phyloP scores from a whole-genome alignment of 2,329 filamentous ascomycete genomes.

The Cercospora berteroae region DNA sequence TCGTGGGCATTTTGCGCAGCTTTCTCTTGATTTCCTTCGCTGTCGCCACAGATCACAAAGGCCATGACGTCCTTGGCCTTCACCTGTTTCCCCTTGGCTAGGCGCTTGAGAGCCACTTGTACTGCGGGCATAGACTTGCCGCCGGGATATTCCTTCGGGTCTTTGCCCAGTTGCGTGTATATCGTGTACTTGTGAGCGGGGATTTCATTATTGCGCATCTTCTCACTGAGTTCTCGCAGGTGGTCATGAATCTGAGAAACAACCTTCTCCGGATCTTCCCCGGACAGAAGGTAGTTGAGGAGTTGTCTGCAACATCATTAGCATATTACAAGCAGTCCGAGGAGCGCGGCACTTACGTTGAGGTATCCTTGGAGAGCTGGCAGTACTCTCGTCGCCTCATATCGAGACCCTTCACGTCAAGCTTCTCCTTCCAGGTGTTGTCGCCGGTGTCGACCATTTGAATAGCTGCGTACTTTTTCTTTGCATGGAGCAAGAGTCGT shows the following conservation, averaged over 20 bases:
- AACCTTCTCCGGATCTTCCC: constrained; percentile 84
- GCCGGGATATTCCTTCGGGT: constrained; percentile 90
- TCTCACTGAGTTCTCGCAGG: constrained; percentile 74
- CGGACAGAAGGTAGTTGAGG: constrained; percentile 90
- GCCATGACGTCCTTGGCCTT: constrained; percentile 95
- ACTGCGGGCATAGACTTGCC: constrained; percentile 94
- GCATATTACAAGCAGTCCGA: background rate
- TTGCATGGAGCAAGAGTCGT: constrained; percentile 87
- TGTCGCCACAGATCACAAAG: constrained; percentile 80
- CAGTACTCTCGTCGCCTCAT: constrained; percentile 99
- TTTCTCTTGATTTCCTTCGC: constrained; percentile 61
- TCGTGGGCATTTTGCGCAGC: constrained; percentile 87
- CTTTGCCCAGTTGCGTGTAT: constrained; percentile 94
- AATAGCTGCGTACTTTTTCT: constrained; percentile 99
- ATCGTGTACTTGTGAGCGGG: constrained; percentile 90
- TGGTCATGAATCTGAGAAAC: constrained; percentile 92
- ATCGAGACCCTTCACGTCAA: constrained; percentile 97
- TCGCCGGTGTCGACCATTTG: constrained; percentile 80
- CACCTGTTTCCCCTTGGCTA: constrained; percentile 80
- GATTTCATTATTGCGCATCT: constrained; percentile 79
- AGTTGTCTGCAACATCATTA: constrained; percentile 56
- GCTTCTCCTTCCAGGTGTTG: constrained; percentile 86
- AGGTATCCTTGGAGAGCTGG: constrained; percentile 90
- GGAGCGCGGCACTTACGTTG: constrained; percentile 49
- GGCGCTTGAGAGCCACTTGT: constrained; percentile 86